phyloP scores from a whole-genome alignment of 2,329 filamentous ascomycete species.

The Phyllosticta capitalensis region DNA sequence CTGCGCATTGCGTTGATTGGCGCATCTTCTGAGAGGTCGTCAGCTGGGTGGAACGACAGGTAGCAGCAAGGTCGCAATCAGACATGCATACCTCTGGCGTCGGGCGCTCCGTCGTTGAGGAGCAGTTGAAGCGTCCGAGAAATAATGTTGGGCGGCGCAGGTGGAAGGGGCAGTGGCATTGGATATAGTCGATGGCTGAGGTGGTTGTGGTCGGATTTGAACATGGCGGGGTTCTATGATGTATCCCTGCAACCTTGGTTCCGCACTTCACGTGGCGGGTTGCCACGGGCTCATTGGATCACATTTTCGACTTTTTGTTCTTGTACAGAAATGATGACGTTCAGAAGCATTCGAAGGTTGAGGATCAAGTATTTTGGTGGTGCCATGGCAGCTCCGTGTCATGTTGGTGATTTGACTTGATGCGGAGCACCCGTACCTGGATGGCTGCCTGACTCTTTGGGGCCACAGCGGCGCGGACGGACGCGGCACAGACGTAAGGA shows the following conservation, averaged over 20 bases:
- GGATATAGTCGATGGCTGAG: neutral
- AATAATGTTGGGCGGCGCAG: neutral
- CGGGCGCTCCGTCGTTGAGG: neutral
- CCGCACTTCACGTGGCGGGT: neutral
- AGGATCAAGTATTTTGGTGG: neutral
- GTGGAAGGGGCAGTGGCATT: neutral
- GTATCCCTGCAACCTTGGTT: neutral
- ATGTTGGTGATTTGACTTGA: neutral
- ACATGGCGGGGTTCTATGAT: neutral
- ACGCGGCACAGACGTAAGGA: neutral
- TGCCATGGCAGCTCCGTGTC: neutral
- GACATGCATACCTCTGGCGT: neutral
- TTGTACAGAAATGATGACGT: neutral
- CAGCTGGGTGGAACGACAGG: neutral
- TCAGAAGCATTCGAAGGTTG: neutral
- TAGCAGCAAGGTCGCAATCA: neutral
- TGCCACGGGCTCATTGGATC: neutral
- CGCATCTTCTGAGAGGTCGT: neutral
- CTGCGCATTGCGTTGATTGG: neutral
- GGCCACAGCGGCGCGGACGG: neutral
- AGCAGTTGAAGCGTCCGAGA: neutral
- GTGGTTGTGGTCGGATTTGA: neutral
- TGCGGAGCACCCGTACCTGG: neutral
- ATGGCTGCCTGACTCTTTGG: neutral
- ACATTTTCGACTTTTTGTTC: neutral